Percentiles rank a stretch among this genome's conserved stretches.
These are phyloP conservation scores for Alternaria alternata DNA, from an alignment of 2,329 filamentous ascomycete species.

Conservation along the genomic window DNA sequence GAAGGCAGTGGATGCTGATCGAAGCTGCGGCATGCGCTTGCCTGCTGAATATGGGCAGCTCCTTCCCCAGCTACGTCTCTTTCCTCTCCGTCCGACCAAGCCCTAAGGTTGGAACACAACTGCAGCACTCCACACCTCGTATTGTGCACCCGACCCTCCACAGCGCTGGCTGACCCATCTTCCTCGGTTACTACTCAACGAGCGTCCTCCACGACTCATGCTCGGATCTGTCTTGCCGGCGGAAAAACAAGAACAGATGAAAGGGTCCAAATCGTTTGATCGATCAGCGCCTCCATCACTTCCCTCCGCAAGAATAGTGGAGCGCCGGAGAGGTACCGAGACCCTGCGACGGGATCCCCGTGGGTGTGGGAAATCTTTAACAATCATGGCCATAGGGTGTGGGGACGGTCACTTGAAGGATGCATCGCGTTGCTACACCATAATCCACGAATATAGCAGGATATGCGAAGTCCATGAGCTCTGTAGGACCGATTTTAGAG, in stretches of 20 bases:
- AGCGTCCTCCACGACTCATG: neutral
- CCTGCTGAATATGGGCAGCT: constrained; percentile 2
- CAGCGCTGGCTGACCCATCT: neutral
- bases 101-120: neutral
- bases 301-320: constrained; percentile 27
- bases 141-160: neutral
- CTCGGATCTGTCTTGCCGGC: constrained; percentile 13
- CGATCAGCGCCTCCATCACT: constrained; percentile 8
- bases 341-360: constrained; percentile 18
- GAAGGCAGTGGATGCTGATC: constrained; percentile 3
- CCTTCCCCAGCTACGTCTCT: constrained; percentile 1
- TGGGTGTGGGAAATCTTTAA: constrained; percentile 14
- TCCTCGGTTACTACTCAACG: neutral
- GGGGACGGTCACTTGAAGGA: constrained; percentile 1
- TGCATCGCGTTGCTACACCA: constrained; percentile 9
- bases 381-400: constrained; percentile 1
- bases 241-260: constrained; percentile 11
- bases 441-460: neutral
- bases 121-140: neutral
- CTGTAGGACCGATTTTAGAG: neutral
- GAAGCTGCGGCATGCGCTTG: constrained; percentile 13
- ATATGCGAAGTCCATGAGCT: constrained; percentile 2
- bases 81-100: neutral
- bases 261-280: constrained; percentile 17
- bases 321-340: constrained; percentile 23